Evolutionary conservation across 2,329 filamentous ascomycete genomes (phyloP), one percentile per base, ranked within the genome.

Genomic region (Venturia pyrina): DNA sequence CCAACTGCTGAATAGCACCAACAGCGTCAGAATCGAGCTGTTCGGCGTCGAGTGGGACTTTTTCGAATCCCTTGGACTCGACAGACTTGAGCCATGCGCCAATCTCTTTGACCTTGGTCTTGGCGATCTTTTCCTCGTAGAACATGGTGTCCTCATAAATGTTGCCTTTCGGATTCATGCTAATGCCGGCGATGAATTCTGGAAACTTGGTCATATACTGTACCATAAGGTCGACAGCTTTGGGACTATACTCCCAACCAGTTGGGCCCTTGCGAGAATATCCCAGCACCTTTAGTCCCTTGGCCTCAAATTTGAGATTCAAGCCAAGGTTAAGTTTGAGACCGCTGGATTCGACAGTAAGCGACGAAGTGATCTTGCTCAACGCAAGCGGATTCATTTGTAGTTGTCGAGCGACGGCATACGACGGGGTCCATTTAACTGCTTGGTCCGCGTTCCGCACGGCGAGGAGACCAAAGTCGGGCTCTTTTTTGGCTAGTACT

Each of bases 221-320:
- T 53, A 87, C 85, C 64, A 99, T 85, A 65, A 99, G 79, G 59
- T 88, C 83, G 66, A 97, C 83, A 0, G 95, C 93, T 70, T 90
- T 88, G 62, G 86, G 83, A 72, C 93, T 97, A 75, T 96, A 99
- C 76, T 99, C 95, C 96, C 96, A 99, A 6, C 96, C 95, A 37
- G 86, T 89, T 15, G 86, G 82, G 4, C 87, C 88, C 73, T 95
- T 95, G 71, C 92, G 89, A 32, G 93, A 96, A 76, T 97, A 99
- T 0, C 95, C 95, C 41, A 99, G 79, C 7, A 99, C 95, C 79
- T 99, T 99, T 71, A 93, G 84, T 77, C 97, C 96, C 78, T 91
- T 93, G 2, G 87, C 91, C 75, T 99, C 95, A 67, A 99, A 99
- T 76, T 99, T 99, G 70, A 99, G 83, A 73, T 99, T 99, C 68